These are phyloP conservation scores for Apostasia ramifera DNA, from an alignment of 106 monocot genomes.

Conservation along the genomic window DNA sequence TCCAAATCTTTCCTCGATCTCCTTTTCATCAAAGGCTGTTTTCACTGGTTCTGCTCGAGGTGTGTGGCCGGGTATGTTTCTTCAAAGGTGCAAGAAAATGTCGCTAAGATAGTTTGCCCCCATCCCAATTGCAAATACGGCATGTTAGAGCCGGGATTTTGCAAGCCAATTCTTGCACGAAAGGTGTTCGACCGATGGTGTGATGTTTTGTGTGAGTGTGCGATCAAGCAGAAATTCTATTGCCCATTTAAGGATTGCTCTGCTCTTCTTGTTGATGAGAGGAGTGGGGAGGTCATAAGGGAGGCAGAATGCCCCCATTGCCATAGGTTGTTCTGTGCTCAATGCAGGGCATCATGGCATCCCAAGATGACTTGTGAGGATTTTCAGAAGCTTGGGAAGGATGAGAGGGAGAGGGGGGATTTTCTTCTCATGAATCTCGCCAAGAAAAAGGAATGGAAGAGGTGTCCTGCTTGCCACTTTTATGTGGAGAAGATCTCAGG, in stretches of 20 bases:
- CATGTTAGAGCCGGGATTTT: not conserved
- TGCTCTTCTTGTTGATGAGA: not conserved
- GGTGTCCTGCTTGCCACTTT: slow-evolving; percentile 54
- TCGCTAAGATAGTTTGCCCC: slow-evolving; percentile 1
- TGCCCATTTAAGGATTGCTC: slow-evolving; percentile 17
- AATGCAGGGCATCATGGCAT: slow-evolving; percentile 59
- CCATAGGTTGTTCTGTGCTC: slow-evolving; percentile 47
- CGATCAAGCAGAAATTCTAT: slow-evolving; percentile 1
- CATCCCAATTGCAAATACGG: slow-evolving; percentile 3
- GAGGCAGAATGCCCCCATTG: slow-evolving; percentile 20
- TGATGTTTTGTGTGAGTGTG: not conserved
- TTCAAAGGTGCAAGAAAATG: slow-evolving; percentile 5
- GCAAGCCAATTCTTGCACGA: slow-evolving; percentile 1
- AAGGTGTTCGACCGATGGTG: slow-evolving; percentile 11
- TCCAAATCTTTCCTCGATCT: not conserved
- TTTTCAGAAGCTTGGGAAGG: slow-evolving; percentile 11
- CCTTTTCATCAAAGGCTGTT: slow-evolving; percentile 1
- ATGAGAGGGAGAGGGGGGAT: slow-evolving; percentile 39
- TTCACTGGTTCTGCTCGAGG: not conserved
- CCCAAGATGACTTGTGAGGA: slow-evolving; percentile 22
- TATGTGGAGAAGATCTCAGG: slow-evolving; percentile 56
- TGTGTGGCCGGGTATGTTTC: not conserved
- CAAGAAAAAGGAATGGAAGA: slow-evolving; percentile 35
- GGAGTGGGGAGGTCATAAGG: not conserved
- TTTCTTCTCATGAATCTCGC: slow-evolving; percentile 39